A percentile compares a stretch with the other conserved stretches of the same genome.
phyloP scores from a whole-genome alignment of 1,284 basidiomycete species.

The Stereum hirsutum region DNA sequence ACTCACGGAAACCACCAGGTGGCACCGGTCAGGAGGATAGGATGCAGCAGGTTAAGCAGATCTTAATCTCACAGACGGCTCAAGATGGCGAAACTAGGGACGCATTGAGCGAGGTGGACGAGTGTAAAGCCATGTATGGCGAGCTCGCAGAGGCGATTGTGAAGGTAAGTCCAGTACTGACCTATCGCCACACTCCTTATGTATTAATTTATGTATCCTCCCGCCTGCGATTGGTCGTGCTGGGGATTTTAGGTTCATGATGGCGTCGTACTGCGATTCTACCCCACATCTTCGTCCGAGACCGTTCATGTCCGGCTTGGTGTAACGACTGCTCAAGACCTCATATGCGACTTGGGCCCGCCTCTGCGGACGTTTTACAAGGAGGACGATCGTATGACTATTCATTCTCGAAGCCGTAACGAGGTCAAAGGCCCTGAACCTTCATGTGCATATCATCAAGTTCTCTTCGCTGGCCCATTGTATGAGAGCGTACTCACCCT shows the following conservation, averaged over 20 bases:
- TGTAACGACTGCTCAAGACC: conserved; percentile 75
- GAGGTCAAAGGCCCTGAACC: conserved; percentile 29
- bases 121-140: conserved; percentile 58
- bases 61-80: conserved; percentile 64
- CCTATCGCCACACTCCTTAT: not conserved
- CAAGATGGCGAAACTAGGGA: conserved; percentile 46
- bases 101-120: conserved; percentile 56
- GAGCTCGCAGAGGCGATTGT: conserved; percentile 59
- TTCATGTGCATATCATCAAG: conserved; percentile 21
- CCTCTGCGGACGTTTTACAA: conserved; percentile 77
- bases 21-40: conserved; percentile 35
- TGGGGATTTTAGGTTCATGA: conserved; percentile 59
- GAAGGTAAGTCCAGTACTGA: conserved; percentile 34
- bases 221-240: too few species aligned
- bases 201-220: not conserved
- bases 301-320: conserved; percentile 64
- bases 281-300: conserved; percentile 38
- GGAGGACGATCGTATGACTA: conserved; percentile 81
- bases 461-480: not conserved
- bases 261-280: conserved; percentile 63
- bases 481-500: not conserved
- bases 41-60: conserved; percentile 64
- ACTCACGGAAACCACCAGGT: too few species aligned
- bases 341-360: conserved; percentile 69
- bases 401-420: conserved; percentile 46